These are phyloP conservation scores for Ephemerocybe angulata DNA, from an alignment of 768 basidiomycete genomes.

Conservation along the genomic window DNA sequence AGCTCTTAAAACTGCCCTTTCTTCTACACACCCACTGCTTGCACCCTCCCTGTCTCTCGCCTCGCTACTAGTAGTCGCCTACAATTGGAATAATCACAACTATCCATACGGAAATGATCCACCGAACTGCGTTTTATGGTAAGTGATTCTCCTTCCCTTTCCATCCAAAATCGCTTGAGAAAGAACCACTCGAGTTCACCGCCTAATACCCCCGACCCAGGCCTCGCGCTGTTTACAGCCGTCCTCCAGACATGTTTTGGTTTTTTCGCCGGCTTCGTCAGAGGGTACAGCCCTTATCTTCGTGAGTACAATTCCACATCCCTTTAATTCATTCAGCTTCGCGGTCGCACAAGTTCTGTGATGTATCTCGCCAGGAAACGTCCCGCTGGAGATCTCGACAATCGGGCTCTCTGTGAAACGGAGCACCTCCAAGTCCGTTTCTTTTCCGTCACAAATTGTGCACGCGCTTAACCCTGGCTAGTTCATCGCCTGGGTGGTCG, in stretches of 20 bases:
- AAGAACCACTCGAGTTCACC: neutral
- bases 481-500: neutral
- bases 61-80: no score
- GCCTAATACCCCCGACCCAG: conserved; percentile 14
- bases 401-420: no score
- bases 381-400: neutral
- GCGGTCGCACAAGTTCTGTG: neutral
- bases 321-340: neutral
- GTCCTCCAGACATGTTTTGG: conserved; percentile 32
- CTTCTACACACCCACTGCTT: no score
- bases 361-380: neutral
- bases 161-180: neutral
- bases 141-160: conserved; percentile 8
- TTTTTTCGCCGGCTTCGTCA: conserved; percentile 29
- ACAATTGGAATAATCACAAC: no score
- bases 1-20: no score
- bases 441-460: no score
- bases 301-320: conserved; percentile 18
- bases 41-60: no score
- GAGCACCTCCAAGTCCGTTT: no score
- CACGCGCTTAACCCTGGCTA: neutral
- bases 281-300: conserved; percentile 28
- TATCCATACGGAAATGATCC: conserved; percentile 11
- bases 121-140: conserved; percentile 31
- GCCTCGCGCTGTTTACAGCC: conserved; percentile 30